Conservation (phyloP, 2,329 filamentous ascomycete genomes). For the Colletotrichum lentis region DNA sequence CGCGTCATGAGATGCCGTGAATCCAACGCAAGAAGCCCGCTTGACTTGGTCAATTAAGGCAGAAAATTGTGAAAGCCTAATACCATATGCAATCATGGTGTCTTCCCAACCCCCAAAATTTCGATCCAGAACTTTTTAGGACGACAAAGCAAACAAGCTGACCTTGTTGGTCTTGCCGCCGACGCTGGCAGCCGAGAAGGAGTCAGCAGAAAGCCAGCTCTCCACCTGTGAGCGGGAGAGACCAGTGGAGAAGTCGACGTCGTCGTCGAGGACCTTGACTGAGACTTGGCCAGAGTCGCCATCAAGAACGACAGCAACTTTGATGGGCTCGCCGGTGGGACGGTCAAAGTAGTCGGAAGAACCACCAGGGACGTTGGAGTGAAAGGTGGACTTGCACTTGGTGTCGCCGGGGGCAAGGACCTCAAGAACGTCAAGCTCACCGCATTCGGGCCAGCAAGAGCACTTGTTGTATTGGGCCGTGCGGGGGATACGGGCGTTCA, state of each 20-base stretch:
- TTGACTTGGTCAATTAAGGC: constrained; percentile 8
- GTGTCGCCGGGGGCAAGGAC: constrained; percentile 70
- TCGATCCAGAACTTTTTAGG: constrained; percentile 9
- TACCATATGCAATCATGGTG: constrained; percentile 20
- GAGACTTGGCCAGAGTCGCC: constrained; percentile 59
- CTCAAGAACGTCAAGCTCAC: constrained; percentile 80
- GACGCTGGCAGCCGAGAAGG: constrained; percentile 10
- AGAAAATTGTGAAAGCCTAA: constrained; percentile 8
- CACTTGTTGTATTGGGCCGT: constrained; percentile 75
- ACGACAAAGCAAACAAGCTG: constrained; percentile 37
- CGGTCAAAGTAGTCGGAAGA: constrained; percentile 77
- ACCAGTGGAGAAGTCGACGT: constrained; percentile 51
- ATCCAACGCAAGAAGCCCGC: constrained; percentile 27
- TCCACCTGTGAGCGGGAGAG: constrained; percentile 52
- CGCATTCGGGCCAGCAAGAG: constrained; percentile 78
- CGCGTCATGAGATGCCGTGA: constrained; percentile 17
- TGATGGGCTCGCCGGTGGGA: constrained; percentile 66
- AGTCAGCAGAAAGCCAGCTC: constrained; percentile 43
- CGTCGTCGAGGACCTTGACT: constrained; percentile 61
- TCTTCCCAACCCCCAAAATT: constrained; percentile 11
- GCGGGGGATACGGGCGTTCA: constrained; percentile 77
- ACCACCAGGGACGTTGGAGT: constrained; percentile 69
- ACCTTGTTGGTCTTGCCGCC: constrained; percentile 21
- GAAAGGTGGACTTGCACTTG: constrained; percentile 75
- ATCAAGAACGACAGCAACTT: constrained; percentile 70